These are phyloP conservation scores for Plasmodium malariae DNA, from an alignment of 169 alveolate genomes.

Conservation along the genomic window DNA sequence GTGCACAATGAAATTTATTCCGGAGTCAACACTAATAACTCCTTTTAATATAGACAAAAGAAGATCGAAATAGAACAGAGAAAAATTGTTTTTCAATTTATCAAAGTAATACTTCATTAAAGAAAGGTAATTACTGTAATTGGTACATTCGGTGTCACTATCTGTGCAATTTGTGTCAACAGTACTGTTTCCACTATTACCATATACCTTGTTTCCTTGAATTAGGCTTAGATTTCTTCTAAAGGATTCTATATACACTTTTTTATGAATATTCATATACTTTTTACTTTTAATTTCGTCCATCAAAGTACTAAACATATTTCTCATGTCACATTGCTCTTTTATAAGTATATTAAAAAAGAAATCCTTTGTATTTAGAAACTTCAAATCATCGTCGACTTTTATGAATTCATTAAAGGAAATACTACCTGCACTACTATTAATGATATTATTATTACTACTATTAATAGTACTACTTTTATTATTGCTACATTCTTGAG, in stretches of 20 bases:
- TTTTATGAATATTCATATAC: constrained; percentile 16
- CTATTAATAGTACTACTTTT: no score
- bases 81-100: constrained; percentile 5
- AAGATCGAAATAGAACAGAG: constrained; percentile 55
- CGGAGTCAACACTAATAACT: constrained; percentile 7
- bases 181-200: no score
- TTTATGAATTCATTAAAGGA: constrained; percentile 31
- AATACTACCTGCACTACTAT: no score
- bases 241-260: constrained; percentile 10
- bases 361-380: constrained; percentile 21
- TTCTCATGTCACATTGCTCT: constrained; percentile 37
- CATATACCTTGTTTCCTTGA: no score
- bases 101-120: constrained; percentile 2
- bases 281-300: constrained; percentile 26
- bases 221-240: constrained; percentile 27
- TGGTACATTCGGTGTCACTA: neutral
- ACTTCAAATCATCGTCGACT: constrained; percentile 22
- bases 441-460: no score
- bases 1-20: constrained; percentile 16
- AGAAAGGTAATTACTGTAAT: neutral
- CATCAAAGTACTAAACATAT: neutral
- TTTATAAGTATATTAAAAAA: constrained; percentile 38
- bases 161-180: no score
- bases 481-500: no score
- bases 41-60: constrained; percentile 43